phyloP scores from a whole-genome alignment of 257 asterid species.

The Solanum infundibuliforme region DNA sequence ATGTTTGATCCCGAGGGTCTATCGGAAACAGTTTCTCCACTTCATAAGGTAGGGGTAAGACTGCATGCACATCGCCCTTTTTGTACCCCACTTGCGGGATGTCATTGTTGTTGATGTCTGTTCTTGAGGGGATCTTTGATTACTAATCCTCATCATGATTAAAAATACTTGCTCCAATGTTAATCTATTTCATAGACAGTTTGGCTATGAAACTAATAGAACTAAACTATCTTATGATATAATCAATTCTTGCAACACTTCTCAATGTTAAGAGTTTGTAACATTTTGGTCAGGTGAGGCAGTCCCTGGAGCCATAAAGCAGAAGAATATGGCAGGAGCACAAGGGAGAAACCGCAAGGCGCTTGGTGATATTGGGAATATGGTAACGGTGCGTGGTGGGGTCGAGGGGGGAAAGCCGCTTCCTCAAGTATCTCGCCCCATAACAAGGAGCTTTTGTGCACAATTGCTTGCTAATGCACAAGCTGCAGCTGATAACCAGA shows the following conservation, averaged over 20 bases:
- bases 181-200: neutral
- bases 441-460: slow-evolving; percentile 80
- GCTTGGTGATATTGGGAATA: slow-evolving; percentile 78
- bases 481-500: slow-evolving; percentile 31
- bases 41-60: too few relatives aligned
- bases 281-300: slow-evolving; percentile 28
- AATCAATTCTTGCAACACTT: too few relatives aligned
- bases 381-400: slow-evolving; percentile 36
- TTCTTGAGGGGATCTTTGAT: neutral
- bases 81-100: neutral
- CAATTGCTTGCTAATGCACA: slow-evolving; percentile 75
- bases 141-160: too few relatives aligned
- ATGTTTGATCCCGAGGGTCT: neutral
- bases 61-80: neutral
- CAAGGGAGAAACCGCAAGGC: slow-evolving; percentile 62
- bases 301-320: slow-evolving; percentile 41
- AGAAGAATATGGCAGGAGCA: slow-evolving; percentile 35
- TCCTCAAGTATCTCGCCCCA: slow-evolving; percentile 70
- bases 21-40: rapidly evolving
- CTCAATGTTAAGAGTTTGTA: neutral
- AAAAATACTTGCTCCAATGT: too few relatives aligned
- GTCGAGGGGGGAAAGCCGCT: slow-evolving; percentile 56
- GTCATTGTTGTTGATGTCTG: neutral
- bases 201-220: neutral
- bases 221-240: neutral